Conservation (phyloP, 2,329 filamentous ascomycete genomes). For the Mycogone perniciosa region DNA sequence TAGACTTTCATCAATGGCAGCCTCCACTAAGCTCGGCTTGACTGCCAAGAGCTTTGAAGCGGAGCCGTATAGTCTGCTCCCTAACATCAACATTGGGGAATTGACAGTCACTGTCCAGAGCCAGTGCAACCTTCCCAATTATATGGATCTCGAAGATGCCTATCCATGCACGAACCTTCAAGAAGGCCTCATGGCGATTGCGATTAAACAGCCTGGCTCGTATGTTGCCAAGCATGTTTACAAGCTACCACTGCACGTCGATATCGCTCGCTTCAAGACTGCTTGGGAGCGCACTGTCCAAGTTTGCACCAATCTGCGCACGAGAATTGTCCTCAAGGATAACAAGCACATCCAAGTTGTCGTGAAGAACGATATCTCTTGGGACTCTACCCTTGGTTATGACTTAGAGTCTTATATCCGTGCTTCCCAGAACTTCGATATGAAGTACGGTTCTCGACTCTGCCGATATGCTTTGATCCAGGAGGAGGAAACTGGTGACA, state of each 20-base stretch:
- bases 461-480: conserved; percentile 9
- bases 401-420: background rate
- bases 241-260: background rate
- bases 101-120: background rate
- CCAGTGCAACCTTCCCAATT: conserved; percentile 1
- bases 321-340: background rate
- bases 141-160: conserved; percentile 1
- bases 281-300: conserved; percentile 8
- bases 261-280: background rate
- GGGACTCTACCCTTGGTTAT: background rate
- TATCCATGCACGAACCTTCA: conserved; percentile 8
- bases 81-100: background rate
- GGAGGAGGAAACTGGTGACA: background rate
- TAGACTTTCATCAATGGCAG: conserved; percentile 1
- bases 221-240: conserved; percentile 6
- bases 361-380: conserved; percentile 1
- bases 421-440: background rate
- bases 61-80: conserved; percentile 1
- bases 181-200: conserved; percentile 2
- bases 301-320: conserved; percentile 1
- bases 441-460: conserved; percentile 11
- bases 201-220: conserved; percentile 3
- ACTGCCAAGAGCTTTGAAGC: background rate
- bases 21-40: background rate
- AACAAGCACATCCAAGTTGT: background rate